Evolutionary conservation across 495 filamentous ascomycete genomes (phyloP), one percentile per base, ranked within the genome.

Genomic region (Aspergillus sclerotiicarbonarius): DNA sequence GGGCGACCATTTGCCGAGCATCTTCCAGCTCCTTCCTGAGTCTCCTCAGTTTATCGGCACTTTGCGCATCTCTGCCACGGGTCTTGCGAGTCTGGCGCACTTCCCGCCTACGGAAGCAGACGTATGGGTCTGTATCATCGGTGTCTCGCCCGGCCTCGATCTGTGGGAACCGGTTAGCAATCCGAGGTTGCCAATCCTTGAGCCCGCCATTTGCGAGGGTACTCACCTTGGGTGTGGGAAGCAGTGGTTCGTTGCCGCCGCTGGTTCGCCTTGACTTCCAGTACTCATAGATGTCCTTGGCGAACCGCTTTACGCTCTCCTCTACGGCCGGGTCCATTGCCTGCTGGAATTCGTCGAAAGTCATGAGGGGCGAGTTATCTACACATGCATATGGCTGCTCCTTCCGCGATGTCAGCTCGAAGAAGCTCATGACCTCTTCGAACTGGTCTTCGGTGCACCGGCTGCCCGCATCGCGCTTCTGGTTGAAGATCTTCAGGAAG

Each of bases 81-180:
- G 94, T 98, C 76, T 97, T 98, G 62, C 94, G 87, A 49, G 90
- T 90, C 71, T 94, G 90, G 41, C 94, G 90, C 33, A 96, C 90
- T 71, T 98, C 94, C 45, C 95, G 90, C 54, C 95, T 89, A 59
- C 94, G 87, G 83, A 98, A 98, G 76, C 94, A 98, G 69, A 98
- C 92, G 70, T 95, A 98, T 53, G 94, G 95, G 74, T 98, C 94
- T 62, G 88, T 83, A 63, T 98, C 94, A 71, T 98, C 94, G 46
- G 88, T 96, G 53, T 98, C 94, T 68, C 88, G 86, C 48, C 91
- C 88, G 41, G 85, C 92, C 76, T 98, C 95, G 53, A 96, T 91
- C 84, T 96, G 63, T 46, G 30, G 54, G 25, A 25, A 31, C 7
- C 43, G 30, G 66, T 76, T 58, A 77, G 73, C 59, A 52, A 49